Percentiles rank a stretch among this genome's conserved stretches.
phyloP scores from a whole-genome alignment of 2,329 filamentous ascomycete genomes.

The Talaromyces sp. region DNA sequence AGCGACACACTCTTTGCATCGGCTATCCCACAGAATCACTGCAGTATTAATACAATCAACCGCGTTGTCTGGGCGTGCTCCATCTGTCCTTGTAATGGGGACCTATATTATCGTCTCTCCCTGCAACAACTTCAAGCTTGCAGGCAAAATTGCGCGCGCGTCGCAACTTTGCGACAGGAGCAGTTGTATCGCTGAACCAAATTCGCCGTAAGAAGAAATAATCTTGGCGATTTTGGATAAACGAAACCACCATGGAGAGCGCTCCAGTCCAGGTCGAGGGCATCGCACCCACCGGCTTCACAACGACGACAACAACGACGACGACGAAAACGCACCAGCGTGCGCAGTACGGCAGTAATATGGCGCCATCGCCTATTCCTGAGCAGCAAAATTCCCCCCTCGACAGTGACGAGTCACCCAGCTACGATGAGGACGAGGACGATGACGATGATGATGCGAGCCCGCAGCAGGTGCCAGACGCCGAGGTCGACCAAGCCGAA shows the following conservation, averaged over 20 bases:
- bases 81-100: neutral
- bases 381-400: neutral
- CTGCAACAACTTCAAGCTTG: neutral
- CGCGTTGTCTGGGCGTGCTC: neutral
- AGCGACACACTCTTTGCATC: neutral
- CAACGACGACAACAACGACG: slow-evolving; percentile 1
- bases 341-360: neutral
- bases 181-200: neutral
- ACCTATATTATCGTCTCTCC: neutral
- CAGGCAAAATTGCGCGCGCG: neutral
- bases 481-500: slow-evolving; percentile 31
- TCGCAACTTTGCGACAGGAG: neutral
- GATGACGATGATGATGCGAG: neutral
- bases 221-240: neutral
- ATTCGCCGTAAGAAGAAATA: neutral
- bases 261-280: neutral
- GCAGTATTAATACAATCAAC: neutral
- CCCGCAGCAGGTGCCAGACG: slow-evolving; percentile 11
- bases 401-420: neutral
- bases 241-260: neutral
- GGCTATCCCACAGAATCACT: neutral
- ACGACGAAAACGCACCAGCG: neutral
- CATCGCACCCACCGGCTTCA: neutral
- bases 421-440: slow-evolving; percentile 2
- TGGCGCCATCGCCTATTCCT: neutral